Base-by-base conservation (phyloP, 2,329 filamentous ascomycete species). In the Xylaria sp. region DNA sequence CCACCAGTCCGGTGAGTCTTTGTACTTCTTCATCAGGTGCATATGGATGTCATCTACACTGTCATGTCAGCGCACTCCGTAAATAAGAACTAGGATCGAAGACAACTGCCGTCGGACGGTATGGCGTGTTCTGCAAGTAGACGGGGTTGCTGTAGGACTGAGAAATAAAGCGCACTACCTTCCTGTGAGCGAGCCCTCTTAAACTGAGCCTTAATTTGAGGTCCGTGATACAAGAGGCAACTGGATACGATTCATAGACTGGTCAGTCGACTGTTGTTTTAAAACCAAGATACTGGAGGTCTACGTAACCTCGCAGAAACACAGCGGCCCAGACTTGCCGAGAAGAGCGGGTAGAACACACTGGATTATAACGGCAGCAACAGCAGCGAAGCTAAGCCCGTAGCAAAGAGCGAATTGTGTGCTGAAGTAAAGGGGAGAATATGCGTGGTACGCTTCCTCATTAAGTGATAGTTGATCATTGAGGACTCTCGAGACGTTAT, bases 351-450 rank as follows among this genome's bases (percentile, higher is more conserved):
- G 7, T 7, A 21, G 39, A 24, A 9, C 61, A 27, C 60, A 65
- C 66, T 89, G 87, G 7, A 88, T 82, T 50, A 89, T 78, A 65
- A 89, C 88, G 9, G 88, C 86, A 0, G 88, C 84, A 32, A 92
- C 85, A 24, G 89, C 87, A n/a, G 90, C 90, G 75, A 92, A 92
- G 0, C 87, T 88, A 11, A 92, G 80, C 1, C 89, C 89, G 72
- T 92, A 89, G 7, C 82, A 80, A 45, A 89, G 77, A 2, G 85
- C 84, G 68, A 88, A 92, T 68, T 90, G 89, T 0, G 89, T 85
- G 2, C 88, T 84, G 21, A 92, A 81, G 74, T 87, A 92, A 3
- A 91, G 82, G 1, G 90, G 90, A 21, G 89, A 92, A 77, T 92
- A 92, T 24, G 82, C 81, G 69, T 85, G 81, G 78, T 92, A 92